Evolutionary conservation across 2,329 filamentous ascomycete genomes (phyloP), one percentile per base, ranked within the genome.

Genomic region (Pleochaeta shiraiana): DNA sequence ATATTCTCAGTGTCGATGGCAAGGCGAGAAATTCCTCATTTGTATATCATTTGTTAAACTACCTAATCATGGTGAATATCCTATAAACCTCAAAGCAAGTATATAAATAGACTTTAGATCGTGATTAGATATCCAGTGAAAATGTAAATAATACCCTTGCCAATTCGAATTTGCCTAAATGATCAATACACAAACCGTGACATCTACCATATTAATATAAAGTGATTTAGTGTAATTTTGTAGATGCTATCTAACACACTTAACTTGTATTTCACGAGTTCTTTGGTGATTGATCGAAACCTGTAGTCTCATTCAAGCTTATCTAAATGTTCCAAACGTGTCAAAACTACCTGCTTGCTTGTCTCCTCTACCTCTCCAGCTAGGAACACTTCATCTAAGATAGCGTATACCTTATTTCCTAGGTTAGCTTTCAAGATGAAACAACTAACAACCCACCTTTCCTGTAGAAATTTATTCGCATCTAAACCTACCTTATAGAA

Each of bases 311-410:
- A 97, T 75, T 98, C 93, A 73, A 98, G 76, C 76, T 97, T 97
- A 73, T 98, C 93, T 74, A 98, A 75, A 78, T 98, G 93, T 73
- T 97, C 93, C 75, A 98, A 74, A 70, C 93, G 78, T 64, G 93
- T 97, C 72, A 98, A 77, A 21, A 98, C 93, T 34, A 97, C 93
- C 76, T 97, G 92, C 76, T 97, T 98, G 74, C 90, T 95, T 67
- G 92, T 97, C 81, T 98, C 93, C 77, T 98, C 90, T 67, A 98
- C 95, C 80, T 98, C 93, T 21, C 93, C 93, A 0, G 93, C 93
- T 67, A 98, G 77, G 74, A 98, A 98, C 24, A 98, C 93, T 78
- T 98, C 93, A 73, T 98, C 93, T 31, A 98, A 83, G 68, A 98
- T 98, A 61, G 93, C 93, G 76, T 98, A 98, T 68, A 98, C 92